Evolutionary conservation across 2,329 filamentous ascomycete genomes (phyloP).

Genomic region (Lasiodiplodia hormozganensis): DNA sequence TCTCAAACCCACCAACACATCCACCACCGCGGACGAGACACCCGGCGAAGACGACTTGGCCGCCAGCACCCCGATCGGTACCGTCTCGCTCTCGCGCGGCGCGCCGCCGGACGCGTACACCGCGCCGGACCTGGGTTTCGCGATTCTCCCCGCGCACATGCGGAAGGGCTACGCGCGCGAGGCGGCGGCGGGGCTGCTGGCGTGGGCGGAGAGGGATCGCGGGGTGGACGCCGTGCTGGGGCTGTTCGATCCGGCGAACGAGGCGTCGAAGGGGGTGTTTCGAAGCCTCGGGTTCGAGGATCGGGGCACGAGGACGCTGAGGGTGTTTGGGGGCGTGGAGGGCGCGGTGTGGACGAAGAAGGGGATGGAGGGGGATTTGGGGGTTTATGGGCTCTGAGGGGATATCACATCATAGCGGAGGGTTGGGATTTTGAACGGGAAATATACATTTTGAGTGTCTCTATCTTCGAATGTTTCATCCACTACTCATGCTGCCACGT

Average conservation of each 20-base stretch:
- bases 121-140: slow-evolving; percentile 38
- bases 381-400: slow-evolving; percentile 13
- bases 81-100: slow-evolving; percentile 37
- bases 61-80: slow-evolving; percentile 36
- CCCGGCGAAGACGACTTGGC: slow-evolving; percentile 4
- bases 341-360: slow-evolving; percentile 32
- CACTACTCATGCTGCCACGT: neutral
- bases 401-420: too few relatives aligned
- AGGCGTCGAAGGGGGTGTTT: slow-evolving; percentile 34
- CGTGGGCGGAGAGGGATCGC: slow-evolving; percentile 23
- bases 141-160: slow-evolving; percentile 29
- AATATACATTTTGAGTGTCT: too few relatives aligned
- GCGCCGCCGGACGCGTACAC: slow-evolving; percentile 28
- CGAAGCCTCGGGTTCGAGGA: slow-evolving; percentile 35
- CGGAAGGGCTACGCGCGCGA: slow-evolving; percentile 38
- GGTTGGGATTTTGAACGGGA: too few relatives aligned
- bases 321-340: slow-evolving; percentile 26
- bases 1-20: slow-evolving; percentile 30
- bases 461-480: too few relatives aligned
- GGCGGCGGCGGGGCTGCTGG: slow-evolving; percentile 23
- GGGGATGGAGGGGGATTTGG: slow-evolving; percentile 30
- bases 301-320: slow-evolving; percentile 30
- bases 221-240: slow-evolving; percentile 29
- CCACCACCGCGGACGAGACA: neutral
- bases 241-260: slow-evolving; percentile 34